Conservation (phyloP, 1,284 basidiomycete genomes). For the Boletus smithii region DNA sequence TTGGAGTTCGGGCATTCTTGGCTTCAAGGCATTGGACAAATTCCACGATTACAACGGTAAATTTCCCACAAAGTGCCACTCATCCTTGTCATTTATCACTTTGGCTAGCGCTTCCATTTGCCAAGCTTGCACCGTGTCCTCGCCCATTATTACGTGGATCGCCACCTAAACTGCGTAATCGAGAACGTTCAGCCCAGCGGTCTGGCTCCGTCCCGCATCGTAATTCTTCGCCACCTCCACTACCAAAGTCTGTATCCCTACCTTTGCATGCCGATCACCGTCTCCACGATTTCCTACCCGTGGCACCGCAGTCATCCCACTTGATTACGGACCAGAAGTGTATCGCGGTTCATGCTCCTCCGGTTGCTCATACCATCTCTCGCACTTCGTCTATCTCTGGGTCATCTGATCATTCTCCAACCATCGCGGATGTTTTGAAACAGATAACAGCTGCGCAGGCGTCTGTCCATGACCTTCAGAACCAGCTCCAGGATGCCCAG, state of each 20-base stretch:
- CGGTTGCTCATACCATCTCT: constrained; percentile 29
- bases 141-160: constrained; percentile 42
- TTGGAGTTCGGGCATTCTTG: constrained; percentile 69
- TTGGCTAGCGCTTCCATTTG: constrained; percentile 49
- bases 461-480: constrained; percentile 67
- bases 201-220: constrained; percentile 39
- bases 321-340: constrained; percentile 37
- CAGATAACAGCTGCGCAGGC: constrained; percentile 72
- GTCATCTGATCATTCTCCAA: constrained; percentile 59
- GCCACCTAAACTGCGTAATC: constrained; percentile 53
- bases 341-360: constrained; percentile 35
- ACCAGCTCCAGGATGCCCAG: constrained; percentile 74
- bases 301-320: constrained; percentile 37
- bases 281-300: constrained; percentile 30
- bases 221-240: constrained; percentile 70
- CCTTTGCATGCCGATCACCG: constrained; percentile 56
- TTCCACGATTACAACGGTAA: constrained; percentile 60
- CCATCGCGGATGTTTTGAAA: constrained; percentile 71
- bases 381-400: constrained; percentile 24
- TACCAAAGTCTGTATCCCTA: constrained; percentile 76
- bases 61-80: constrained; percentile 15
- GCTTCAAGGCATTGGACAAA: constrained; percentile 66
- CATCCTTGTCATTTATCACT: background rate
- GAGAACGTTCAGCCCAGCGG: constrained; percentile 51
- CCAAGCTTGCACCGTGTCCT: constrained; percentile 43